These are phyloP conservation scores for Beta macrorhiza DNA, from an alignment of 179 eudicot genomes.

Conservation along the genomic window DNA sequence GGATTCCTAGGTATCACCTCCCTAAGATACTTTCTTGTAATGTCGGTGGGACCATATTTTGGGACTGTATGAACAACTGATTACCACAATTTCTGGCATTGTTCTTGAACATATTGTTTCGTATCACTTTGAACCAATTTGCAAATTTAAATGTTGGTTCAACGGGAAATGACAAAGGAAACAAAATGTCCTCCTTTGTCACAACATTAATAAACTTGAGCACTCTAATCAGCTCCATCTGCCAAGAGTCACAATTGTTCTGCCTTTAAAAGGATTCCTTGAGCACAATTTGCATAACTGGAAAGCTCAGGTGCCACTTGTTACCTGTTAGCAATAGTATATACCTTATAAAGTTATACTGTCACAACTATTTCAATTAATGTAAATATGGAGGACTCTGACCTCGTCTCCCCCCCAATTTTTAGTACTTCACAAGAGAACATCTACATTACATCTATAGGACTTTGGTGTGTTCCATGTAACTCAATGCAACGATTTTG, in stretches of 20 bases:
- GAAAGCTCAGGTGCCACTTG: conserved; percentile 78
- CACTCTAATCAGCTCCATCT: conserved; percentile 71
- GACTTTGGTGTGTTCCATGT: not conserved
- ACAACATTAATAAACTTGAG: conserved; percentile 75
- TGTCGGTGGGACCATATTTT: not conserved
- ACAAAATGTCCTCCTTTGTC: conserved; percentile 38
- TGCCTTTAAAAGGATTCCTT: conserved; percentile 97
- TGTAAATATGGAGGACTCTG: not conserved
- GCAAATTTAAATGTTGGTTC: not conserved
- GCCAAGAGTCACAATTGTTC: conserved; percentile 79
- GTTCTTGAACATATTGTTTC: not conserved
- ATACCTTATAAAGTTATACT: not conserved
- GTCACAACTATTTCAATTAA: not conserved
- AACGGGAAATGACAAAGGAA: not conserved
- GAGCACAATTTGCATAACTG: conserved; percentile 94
- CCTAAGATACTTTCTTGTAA: not conserved
- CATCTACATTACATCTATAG: not conserved
- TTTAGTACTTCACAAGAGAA: not conserved
- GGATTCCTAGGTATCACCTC: not conserved
- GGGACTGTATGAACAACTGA: not conserved
- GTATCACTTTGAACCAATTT: not conserved
- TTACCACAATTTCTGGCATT: not conserved
- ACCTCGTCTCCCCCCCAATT: not conserved
- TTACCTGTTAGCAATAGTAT: not conserved
- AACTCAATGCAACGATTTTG: not conserved